These are phyloP conservation scores for Narthecium ossifragum DNA, from an alignment of 106 monocot genomes.

Conservation along the genomic window DNA sequence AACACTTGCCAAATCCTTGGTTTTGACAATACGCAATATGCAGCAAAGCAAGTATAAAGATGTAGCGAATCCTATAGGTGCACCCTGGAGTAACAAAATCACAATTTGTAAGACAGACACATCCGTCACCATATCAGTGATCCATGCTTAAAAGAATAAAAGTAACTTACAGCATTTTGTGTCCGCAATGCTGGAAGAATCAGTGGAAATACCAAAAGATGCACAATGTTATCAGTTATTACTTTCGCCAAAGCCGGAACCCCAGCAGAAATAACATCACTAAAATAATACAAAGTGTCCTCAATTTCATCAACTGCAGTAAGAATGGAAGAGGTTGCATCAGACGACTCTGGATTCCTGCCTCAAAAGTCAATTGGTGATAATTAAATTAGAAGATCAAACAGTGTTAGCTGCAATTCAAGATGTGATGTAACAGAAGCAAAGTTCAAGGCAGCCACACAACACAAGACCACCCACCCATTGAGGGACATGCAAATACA, in stretches of 20 bases:
- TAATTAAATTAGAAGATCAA: slow-evolving; percentile 11
- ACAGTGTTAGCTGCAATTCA: not conserved
- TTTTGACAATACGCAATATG: slow-evolving; percentile 91
- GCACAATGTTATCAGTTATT: slow-evolving; percentile 78
- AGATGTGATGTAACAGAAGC: too few relatives aligned
- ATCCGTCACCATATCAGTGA: not conserved
- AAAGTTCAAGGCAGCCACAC: too few relatives aligned
- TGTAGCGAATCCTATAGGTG: slow-evolving; percentile 51
- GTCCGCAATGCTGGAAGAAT: slow-evolving; percentile 69
- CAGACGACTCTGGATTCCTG: slow-evolving; percentile 53
- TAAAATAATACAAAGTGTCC: slow-evolving; percentile 86
- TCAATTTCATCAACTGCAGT: slow-evolving; percentile 85
- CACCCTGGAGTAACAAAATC: slow-evolving; percentile 29
- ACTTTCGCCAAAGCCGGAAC: slow-evolving; percentile 83
- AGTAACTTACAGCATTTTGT: slow-evolving; percentile 39
- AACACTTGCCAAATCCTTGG: slow-evolving; percentile 70
- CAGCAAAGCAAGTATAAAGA: slow-evolving; percentile 87
- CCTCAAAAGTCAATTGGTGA: slow-evolving; percentile 2
- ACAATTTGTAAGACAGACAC: slow-evolving; percentile 6
- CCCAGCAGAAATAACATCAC: slow-evolving; percentile 96
- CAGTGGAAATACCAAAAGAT: slow-evolving; percentile 78
- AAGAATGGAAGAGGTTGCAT: slow-evolving; percentile 39
- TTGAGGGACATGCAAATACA: too few relatives aligned
- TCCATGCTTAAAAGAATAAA: not conserved
- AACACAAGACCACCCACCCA: too few relatives aligned